These are phyloP conservation scores for Batrachochytrium dendrobatidis DNA, from an alignment of 371 early-diverging fungal species.

Conservation along the genomic window DNA sequence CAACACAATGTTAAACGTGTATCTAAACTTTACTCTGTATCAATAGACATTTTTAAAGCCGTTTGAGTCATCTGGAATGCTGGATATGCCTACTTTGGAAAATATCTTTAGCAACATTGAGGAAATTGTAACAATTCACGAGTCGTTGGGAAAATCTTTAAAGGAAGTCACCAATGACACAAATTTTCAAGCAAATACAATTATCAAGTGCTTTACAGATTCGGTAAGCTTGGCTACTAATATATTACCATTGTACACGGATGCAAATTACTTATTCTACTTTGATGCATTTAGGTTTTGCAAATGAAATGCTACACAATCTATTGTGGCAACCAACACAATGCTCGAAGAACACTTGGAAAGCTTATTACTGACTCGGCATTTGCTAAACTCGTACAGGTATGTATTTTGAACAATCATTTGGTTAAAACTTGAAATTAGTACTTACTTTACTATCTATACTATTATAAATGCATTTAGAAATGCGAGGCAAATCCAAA, in stretches of 20 bases:
- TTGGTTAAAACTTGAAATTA: neutral
- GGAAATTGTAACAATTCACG: conserved; percentile 24
- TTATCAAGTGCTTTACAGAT: conserved; percentile 5
- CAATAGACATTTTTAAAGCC: conserved; percentile 17
- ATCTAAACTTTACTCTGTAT: neutral
- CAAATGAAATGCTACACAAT: conserved; percentile 6
- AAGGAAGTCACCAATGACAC: conserved; percentile 3
- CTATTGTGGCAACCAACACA: conserved; percentile 37
- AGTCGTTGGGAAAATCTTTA: neutral
- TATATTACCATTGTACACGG: neutral
- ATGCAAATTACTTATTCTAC: neutral
- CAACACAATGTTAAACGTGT: neutral
- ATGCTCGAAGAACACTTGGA: conserved; percentile 18
- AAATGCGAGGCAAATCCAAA: conserved; percentile 36
- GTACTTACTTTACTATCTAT: neutral
- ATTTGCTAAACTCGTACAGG: conserved; percentile 16
- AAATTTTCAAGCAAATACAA: neutral
- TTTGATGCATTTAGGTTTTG: conserved; percentile 19
- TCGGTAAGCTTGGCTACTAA: neutral
- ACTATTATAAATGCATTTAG: conserved; percentile 8
- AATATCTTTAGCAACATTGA: conserved; percentile 28
- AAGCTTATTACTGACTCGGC: conserved; percentile 10
- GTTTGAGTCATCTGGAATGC: conserved; percentile 6
- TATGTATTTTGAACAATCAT: neutral
- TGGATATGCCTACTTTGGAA: conserved; percentile 5